These are phyloP conservation scores for Aspergillus sclerotiicarbonarius DNA, from an alignment of 495 filamentous ascomycete genomes.

Conservation along the genomic window DNA sequence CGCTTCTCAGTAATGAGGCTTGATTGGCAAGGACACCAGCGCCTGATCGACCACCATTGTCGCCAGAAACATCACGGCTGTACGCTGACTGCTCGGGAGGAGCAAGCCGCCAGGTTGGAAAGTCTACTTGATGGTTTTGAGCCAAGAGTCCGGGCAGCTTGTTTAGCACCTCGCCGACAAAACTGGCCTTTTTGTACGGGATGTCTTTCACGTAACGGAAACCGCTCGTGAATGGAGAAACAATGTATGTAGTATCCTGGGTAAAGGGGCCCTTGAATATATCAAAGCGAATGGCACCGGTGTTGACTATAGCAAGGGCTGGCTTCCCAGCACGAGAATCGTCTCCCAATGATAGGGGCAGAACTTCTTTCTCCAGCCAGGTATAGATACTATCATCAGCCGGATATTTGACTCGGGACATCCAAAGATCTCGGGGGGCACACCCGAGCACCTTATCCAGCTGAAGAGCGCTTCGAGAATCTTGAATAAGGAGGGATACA, in stretches of 20 bases:
- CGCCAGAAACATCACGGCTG: slow-evolving; percentile 6
- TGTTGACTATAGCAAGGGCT: slow-evolving; percentile 76
- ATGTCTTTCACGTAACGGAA: slow-evolving; percentile 79
- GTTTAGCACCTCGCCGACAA: slow-evolving; percentile 73
- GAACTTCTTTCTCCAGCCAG: slow-evolving; percentile 71
- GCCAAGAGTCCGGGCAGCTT: slow-evolving; percentile 58
- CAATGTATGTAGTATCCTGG: slow-evolving; percentile 74
- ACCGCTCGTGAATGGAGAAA: slow-evolving; percentile 84
- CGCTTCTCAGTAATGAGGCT: slow-evolving; percentile 23
- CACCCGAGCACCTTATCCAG: slow-evolving; percentile 79
- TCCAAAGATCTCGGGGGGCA: slow-evolving; percentile 76
- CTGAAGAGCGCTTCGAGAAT: slow-evolving; percentile 64
- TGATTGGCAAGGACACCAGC: slow-evolving; percentile 17
- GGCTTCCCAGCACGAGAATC: slow-evolving; percentile 48
- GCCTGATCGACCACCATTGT: neutral
- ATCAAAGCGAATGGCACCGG: slow-evolving; percentile 89
- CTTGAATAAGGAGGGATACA: slow-evolving; percentile 67
- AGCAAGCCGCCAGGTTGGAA: slow-evolving; percentile 25
- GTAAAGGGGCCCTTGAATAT: slow-evolving; percentile 92
- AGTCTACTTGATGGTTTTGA: slow-evolving; percentile 14
- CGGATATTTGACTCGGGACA: slow-evolving; percentile 72
- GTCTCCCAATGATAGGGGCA: slow-evolving; percentile 62
- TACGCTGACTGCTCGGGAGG: slow-evolving; percentile 39
- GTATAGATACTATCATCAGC: slow-evolving; percentile 69
- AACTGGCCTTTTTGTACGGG: slow-evolving; percentile 67